A percentile compares a stretch with the other conserved stretches of the same genome.
Conservation (phyloP, 768 basidiomycete genomes). For the Termitomyces sp. region DNA sequence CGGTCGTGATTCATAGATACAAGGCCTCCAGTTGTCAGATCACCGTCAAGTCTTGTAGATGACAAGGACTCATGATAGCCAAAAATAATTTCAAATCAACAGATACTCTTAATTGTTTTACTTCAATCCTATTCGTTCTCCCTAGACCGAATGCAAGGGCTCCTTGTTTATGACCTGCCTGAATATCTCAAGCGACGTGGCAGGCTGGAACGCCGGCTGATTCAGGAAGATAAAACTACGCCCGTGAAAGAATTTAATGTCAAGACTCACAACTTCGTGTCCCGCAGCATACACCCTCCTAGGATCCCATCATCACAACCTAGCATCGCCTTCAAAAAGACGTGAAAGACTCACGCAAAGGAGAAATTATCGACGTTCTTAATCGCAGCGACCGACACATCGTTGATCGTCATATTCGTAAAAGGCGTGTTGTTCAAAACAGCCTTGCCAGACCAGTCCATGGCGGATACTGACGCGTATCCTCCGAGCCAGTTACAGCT, state of each 20-base stretch:
- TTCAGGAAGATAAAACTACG: neutral
- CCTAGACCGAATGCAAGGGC: constrained; percentile 38
- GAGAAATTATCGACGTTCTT: constrained; percentile 63
- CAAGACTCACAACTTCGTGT: constrained; percentile 52
- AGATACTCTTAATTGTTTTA: neutral
- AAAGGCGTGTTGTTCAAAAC: constrained; percentile 30
- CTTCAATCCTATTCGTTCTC: neutral
- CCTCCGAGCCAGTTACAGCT: constrained; percentile 46
- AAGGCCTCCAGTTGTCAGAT: too few species aligned
- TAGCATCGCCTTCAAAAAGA: neutral
- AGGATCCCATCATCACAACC: neutral
- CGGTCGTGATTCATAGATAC: too few species aligned
- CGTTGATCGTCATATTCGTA: constrained; percentile 52
- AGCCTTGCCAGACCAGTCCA: constrained; percentile 41
- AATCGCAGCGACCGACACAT: constrained; percentile 46
- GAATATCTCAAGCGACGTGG: constrained; percentile 52
- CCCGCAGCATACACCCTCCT: constrained; percentile 53
- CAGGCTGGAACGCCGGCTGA: constrained; percentile 59
- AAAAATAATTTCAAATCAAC: too few species aligned
- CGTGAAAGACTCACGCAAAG: constrained; percentile 46
- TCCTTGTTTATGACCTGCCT: constrained; percentile 45
- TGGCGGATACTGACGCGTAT: constrained; percentile 31
- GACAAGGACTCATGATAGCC: neutral
- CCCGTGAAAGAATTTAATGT: neutral
- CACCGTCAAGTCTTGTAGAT: too few species aligned